These are phyloP conservation scores for Whalleya microplaca DNA, from an alignment of 2,329 filamentous ascomycete species.

Conservation along the genomic window DNA sequence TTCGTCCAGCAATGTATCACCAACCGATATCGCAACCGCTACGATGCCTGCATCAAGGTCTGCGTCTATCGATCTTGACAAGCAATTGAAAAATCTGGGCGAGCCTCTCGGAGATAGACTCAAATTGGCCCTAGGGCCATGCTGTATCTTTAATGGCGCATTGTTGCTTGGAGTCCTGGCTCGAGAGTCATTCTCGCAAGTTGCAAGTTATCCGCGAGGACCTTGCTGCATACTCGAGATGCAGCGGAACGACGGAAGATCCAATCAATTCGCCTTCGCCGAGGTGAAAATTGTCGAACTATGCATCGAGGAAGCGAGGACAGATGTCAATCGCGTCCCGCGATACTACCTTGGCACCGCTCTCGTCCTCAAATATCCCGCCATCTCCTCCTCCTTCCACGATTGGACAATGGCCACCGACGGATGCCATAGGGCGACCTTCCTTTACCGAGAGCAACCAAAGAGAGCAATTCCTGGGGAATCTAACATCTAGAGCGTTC, in stretches of 20 bases:
- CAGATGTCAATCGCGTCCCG: background rate
- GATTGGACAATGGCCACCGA: background rate
- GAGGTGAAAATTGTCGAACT: slow-evolving; percentile 48
- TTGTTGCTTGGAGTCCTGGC: slow-evolving; percentile 41
- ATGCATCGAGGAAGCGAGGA: slow-evolving; percentile 35
- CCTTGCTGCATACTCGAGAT: slow-evolving; percentile 45
- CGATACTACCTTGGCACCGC: background rate
- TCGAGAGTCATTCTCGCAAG: too few species aligned
- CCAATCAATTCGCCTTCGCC: slow-evolving; percentile 45
- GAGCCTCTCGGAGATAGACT: slow-evolving; percentile 39
- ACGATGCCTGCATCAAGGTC: slow-evolving; percentile 44
- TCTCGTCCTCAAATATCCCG: background rate
- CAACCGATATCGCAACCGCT: slow-evolving; percentile 43
- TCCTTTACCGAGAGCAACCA: too few species aligned
- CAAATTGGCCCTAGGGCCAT: slow-evolving; percentile 41
- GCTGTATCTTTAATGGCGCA: slow-evolving; percentile 47
- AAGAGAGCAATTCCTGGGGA: background rate
- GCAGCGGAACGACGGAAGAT: slow-evolving; percentile 44
- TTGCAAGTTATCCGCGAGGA: too few species aligned
- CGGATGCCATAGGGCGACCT: background rate
- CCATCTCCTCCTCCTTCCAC: background rate
- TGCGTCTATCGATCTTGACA: slow-evolving; percentile 43
- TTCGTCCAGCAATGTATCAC: slow-evolving; percentile 46
- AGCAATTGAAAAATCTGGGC: slow-evolving; percentile 39
- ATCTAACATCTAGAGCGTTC: background rate